phyloP scores from a whole-genome alignment of 331 rosid genomes.

The Acacia pycnantha region DNA sequence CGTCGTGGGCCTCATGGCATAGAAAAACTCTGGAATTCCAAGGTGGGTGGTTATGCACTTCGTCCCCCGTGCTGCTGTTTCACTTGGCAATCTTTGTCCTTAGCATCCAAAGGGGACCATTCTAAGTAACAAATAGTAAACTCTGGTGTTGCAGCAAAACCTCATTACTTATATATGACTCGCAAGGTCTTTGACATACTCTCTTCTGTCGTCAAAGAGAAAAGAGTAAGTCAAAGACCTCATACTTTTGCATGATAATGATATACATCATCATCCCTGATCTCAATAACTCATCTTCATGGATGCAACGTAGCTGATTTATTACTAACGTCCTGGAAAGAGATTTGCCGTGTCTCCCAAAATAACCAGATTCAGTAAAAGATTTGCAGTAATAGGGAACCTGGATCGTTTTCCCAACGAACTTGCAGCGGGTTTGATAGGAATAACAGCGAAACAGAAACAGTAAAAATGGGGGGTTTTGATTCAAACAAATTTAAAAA shows the following conservation, averaged over 20 bases:
- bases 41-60: conserved; percentile 37
- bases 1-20: neutral
- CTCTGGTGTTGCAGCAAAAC: conserved; percentile 11
- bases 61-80: neutral
- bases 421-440: no score
- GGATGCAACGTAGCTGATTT: conserved; percentile 14
- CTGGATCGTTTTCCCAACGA: no score
- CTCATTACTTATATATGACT: conserved; percentile 26
- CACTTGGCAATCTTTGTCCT: conserved; percentile 45
- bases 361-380: no score
- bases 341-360: no score
- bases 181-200: conserved; percentile 17
- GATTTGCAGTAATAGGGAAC: no score
- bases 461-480: no score
- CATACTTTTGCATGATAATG: neutral
- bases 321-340: neutral
- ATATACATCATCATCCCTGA: conserved; percentile 14
- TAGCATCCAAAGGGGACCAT: conserved; percentile 50
- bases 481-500: no score
- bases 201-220: neutral
- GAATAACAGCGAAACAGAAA: no score
- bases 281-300: conserved; percentile 26
- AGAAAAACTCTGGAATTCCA: conserved; percentile 28
- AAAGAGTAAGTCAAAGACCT: no score
- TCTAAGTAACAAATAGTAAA: neutral